Conservation (phyloP, 306 rosid genomes). For the Prunus fruticosa region DNA sequence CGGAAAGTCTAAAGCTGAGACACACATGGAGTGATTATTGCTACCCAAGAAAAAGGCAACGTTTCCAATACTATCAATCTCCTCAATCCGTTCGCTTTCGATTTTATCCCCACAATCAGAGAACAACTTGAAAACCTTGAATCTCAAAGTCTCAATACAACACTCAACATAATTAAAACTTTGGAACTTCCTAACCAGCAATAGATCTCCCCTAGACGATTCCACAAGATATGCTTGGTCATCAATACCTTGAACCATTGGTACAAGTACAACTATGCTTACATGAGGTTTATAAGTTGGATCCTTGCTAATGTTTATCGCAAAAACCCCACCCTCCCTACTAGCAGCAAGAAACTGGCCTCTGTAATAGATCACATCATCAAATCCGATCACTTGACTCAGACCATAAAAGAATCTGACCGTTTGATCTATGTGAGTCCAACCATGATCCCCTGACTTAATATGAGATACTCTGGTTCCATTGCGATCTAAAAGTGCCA, state of each 20-base stretch:
- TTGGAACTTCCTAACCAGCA: neutral
- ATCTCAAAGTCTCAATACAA: neutral
- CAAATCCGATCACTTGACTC: neutral
- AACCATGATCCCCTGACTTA: conserved; percentile 4
- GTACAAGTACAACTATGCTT: neutral
- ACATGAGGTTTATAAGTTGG: neutral
- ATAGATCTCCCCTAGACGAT: neutral
- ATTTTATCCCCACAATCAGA: neutral
- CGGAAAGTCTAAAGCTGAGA: conserved; percentile 3
- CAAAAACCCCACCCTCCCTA: neutral
- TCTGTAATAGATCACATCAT: neutral
- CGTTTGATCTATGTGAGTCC: neutral
- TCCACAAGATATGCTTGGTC: neutral
- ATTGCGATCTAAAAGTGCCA: too few relatives aligned
- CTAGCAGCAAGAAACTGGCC: neutral
- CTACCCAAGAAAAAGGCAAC: conserved; percentile 9
- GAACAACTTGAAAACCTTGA: neutral
- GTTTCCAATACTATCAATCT: neutral
- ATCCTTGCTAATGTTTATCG: neutral
- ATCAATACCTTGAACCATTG: neutral
- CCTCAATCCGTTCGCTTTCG: neutral
- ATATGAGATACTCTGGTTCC: neutral
- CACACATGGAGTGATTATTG: neutral
- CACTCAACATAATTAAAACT: neutral
- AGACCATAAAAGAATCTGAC: too few relatives aligned